Conservation (phyloP, 75 land plant species). For the Pinus tabuliformis region DNA sequence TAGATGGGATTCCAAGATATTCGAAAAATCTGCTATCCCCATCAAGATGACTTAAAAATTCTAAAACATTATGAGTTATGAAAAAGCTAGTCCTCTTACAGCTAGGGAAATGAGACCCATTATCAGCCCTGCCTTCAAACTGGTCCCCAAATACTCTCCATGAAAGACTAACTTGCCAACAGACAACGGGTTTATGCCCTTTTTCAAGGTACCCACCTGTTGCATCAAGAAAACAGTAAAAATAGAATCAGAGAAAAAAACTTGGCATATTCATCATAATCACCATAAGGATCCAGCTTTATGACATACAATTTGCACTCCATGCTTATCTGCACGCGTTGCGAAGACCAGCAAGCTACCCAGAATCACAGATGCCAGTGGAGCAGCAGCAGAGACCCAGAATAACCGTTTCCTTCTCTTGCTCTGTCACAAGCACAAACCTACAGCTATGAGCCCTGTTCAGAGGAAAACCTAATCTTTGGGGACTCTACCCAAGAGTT, state of each 20-base stretch:
- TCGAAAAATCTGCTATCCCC: no score
- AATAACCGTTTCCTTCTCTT: slow-evolving; percentile 34
- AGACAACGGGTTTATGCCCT: slow-evolving; percentile 59
- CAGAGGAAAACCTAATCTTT: no score
- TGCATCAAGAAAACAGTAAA: not conserved
- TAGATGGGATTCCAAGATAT: no score
- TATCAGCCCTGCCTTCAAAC: slow-evolving; percentile 36
- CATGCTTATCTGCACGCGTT: slow-evolving; percentile 56
- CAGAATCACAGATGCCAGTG: slow-evolving; percentile 40
- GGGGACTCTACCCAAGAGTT: no score
- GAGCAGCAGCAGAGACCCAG: slow-evolving; percentile 52
- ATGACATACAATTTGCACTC: slow-evolving; percentile 47
- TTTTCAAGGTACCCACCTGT: slow-evolving; percentile 67
- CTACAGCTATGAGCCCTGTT: no score
- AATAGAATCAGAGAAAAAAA: not conserved
- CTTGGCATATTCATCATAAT: not conserved
- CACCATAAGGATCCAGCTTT: not conserved
- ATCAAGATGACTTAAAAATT: not conserved
- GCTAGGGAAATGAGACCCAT: slow-evolving; percentile 37
- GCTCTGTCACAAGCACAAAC: slow-evolving; percentile 20
- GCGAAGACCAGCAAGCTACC: slow-evolving; percentile 51
- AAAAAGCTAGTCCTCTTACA: slow-evolving; percentile 5
- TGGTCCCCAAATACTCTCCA: slow-evolving; percentile 12
- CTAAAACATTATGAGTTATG: not conserved
- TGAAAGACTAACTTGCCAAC: slow-evolving; percentile 34